Evolutionary conservation across 2,329 filamentous ascomycete species (phyloP).

Genomic region (Ophiostoma sp.): DNA sequence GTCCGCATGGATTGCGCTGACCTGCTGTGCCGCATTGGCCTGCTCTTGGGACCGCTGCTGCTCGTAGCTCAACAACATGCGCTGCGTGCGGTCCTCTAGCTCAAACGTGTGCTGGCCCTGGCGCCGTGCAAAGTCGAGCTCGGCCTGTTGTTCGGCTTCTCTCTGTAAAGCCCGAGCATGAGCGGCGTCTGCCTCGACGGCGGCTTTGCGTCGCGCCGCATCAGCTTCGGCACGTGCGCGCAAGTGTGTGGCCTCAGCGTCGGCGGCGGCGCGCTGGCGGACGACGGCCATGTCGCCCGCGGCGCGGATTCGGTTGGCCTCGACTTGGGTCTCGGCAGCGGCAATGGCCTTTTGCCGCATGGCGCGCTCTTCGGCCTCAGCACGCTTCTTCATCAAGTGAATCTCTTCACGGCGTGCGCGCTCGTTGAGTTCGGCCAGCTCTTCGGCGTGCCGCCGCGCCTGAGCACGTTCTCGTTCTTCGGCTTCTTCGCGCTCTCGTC

Average conservation of each 20-base stretch:
- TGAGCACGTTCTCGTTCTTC: constrained; percentile 53
- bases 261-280: constrained; percentile 16
- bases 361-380: constrained; percentile 49
- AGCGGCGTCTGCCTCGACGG: constrained; percentile 17
- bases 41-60: constrained; percentile 47
- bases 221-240: constrained; percentile 10
- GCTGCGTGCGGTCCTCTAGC: constrained; percentile 46
- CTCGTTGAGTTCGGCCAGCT: constrained; percentile 50
- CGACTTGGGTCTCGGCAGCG: constrained; percentile 43
- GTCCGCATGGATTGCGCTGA: constrained; percentile 50
- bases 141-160: constrained; percentile 47
- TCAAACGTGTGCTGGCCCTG: constrained; percentile 51
- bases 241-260: constrained; percentile 10
- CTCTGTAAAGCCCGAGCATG: constrained; percentile 15
- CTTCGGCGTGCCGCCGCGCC: constrained; percentile 50
- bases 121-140: constrained; percentile 45
- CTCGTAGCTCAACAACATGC: constrained; percentile 52
- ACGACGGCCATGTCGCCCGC: background rate
- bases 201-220: background rate
- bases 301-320: background rate
- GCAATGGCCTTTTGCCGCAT: constrained; percentile 42
- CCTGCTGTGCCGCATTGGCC: constrained; percentile 50
- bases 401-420: constrained; percentile 52
- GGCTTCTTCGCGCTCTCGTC: constrained; percentile 46
- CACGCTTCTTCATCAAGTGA: constrained; percentile 45